Evolutionary conservation across 1,284 basidiomycete genomes (phyloP).

Genomic region (Malassezia dermatis): DNA sequence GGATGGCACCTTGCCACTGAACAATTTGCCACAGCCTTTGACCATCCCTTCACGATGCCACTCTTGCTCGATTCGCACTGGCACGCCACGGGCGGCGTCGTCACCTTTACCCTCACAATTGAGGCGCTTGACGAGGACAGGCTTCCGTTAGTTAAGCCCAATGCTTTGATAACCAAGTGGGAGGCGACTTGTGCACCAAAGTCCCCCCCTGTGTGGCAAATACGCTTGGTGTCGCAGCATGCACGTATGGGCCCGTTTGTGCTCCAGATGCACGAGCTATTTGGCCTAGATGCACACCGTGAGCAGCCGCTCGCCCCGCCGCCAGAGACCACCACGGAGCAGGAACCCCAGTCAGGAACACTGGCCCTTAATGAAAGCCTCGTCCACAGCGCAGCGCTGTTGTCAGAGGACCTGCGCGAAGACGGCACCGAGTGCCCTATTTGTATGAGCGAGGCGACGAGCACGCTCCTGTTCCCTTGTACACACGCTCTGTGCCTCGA

Average conservation of each 20-base stretch:
- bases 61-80: conserved; percentile 4
- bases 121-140: conserved; percentile 43
- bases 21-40: background rate
- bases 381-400: background rate
- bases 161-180: conserved; percentile 26
- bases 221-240: background rate
- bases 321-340: conserved; percentile 10
- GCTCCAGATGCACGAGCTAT: conserved; percentile 45
- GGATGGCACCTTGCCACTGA: conserved; percentile 8
- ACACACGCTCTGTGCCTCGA: conserved; percentile 45
- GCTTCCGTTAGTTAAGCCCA: conserved; percentile 28
- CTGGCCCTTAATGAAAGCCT: background rate
- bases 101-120: conserved; percentile 35
- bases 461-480: conserved; percentile 42
- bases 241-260: conserved; percentile 31
- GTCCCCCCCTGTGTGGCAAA: background rate
- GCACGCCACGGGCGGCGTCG: conserved; percentile 1
- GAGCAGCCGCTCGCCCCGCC: conserved; percentile 15
- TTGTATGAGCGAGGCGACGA: conserved; percentile 37
- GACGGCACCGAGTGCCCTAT: conserved; percentile 41
- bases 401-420: conserved; percentile 12
- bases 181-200: background rate
- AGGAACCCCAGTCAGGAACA: background rate
- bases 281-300: conserved; percentile 33
- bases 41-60: background rate